Evolutionary conservation across 2,329 filamentous ascomycete genomes (phyloP).

Genomic region (Ceratocystis colombiana): DNA sequence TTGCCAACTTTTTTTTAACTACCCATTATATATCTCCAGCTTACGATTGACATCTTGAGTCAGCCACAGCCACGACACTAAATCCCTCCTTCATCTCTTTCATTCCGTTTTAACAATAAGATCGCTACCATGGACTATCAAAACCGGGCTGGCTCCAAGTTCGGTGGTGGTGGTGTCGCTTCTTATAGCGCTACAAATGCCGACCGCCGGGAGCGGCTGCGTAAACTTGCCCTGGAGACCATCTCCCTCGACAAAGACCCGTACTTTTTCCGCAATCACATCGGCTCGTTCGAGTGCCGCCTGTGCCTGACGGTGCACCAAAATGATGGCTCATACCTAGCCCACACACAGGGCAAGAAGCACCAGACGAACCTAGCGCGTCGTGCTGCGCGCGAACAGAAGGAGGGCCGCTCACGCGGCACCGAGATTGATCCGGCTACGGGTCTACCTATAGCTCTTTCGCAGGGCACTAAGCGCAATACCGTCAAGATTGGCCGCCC

Average conservation of each 20-base stretch:
- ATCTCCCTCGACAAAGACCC: slow-evolving; percentile 99
- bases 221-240: slow-evolving; percentile 94
- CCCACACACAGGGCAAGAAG: slow-evolving; percentile 96
- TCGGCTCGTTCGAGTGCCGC: slow-evolving; percentile 94
- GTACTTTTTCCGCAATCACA: slow-evolving; percentile 99
- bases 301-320: slow-evolving; percentile 96
- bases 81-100: background rate
- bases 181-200: slow-evolving; percentile 89
- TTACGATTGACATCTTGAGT: background rate
- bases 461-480: slow-evolving; percentile 65
- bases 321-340: slow-evolving; percentile 97
- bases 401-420: slow-evolving; percentile 60
- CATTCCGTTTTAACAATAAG: background rate
- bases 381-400: slow-evolving; percentile 88
- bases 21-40: background rate
- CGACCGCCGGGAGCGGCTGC: slow-evolving; percentile 90
- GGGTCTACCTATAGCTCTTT: slow-evolving; percentile 63
- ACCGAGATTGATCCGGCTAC: slow-evolving; percentile 57
- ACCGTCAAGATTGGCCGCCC: slow-evolving; percentile 90
- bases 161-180: slow-evolving; percentile 92
- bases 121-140: slow-evolving; percentile 57
- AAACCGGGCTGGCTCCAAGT: slow-evolving; percentile 94
- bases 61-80: background rate
- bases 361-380: slow-evolving; percentile 97
- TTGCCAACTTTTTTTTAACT: slow-evolving; percentile 6